These are phyloP conservation scores for Cytospora schulzeri DNA, from an alignment of 2,329 filamentous ascomycete species.

Conservation along the genomic window DNA sequence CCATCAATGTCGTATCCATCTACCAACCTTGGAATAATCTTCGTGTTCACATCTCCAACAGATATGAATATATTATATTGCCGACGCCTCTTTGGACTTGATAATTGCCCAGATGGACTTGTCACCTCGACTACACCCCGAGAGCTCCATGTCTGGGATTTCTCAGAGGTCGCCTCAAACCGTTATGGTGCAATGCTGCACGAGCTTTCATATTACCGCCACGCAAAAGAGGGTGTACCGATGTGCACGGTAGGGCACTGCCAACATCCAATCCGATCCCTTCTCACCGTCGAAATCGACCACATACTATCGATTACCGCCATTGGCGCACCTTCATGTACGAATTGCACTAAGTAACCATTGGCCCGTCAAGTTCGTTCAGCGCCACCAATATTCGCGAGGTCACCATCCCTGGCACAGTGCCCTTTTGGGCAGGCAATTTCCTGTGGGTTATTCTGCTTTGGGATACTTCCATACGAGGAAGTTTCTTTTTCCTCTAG, in stretches of 20 bases:
- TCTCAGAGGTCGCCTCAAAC: background rate
- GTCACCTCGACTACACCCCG: background rate
- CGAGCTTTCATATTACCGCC: background rate
- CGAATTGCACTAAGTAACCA: background rate
- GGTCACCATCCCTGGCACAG: no score
- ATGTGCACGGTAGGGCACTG: background rate
- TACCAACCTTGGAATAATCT: no score
- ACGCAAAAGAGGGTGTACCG: background rate
- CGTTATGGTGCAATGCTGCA: background rate
- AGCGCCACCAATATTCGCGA: background rate
- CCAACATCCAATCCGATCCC: background rate
- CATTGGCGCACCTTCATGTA: no score
- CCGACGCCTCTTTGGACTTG: background rate
- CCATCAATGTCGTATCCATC: background rate
- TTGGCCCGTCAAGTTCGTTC: background rate
- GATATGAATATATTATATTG: background rate
- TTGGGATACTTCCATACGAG: no score
- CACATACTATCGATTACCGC: background rate
- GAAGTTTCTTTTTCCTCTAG: background rate
- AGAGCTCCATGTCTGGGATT: background rate
- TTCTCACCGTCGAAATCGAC: background rate
- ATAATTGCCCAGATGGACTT: background rate
- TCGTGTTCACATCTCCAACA: background rate
- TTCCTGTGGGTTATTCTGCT: background rate
- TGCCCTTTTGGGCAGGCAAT: background rate